phyloP scores from a whole-genome alignment of 345 rosid species.

The Lepidium didymum region DNA sequence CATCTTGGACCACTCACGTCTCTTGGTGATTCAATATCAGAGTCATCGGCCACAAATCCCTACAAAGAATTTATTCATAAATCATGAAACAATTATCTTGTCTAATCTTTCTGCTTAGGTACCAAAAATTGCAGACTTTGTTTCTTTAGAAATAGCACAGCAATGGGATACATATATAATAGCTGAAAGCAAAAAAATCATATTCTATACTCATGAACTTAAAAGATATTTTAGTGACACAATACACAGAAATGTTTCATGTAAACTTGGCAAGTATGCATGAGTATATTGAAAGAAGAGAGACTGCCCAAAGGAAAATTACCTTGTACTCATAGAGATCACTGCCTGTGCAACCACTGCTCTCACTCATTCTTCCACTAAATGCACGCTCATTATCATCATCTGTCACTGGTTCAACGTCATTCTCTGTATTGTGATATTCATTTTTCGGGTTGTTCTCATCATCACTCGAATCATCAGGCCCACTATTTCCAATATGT shows the following conservation, averaged over 20 bases:
- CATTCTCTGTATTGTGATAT: slow-evolving; percentile 89
- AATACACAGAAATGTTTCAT: not conserved
- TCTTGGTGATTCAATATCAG: slow-evolving; percentile 65
- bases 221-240: not conserved
- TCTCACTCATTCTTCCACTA: slow-evolving; percentile 94
- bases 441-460: slow-evolving; percentile 72
- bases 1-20: slow-evolving; percentile 37
- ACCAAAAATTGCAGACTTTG: not conserved
- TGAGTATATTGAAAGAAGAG: slow-evolving; percentile 6
- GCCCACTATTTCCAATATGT: slow-evolving; percentile 78
- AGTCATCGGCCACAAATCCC: slow-evolving; percentile 87
- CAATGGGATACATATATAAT: not conserved
- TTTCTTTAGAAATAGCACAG: not conserved
- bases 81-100: not conserved
- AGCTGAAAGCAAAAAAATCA: not conserved
- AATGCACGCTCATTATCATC: slow-evolving; percentile 63
- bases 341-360: slow-evolving; percentile 71
- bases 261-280: not conserved
- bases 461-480: slow-evolving; percentile 87
- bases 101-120: not conserved
- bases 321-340: slow-evolving; percentile 96
- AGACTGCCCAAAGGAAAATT: slow-evolving; percentile 21
- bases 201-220: not conserved
- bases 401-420: slow-evolving; percentile 74
- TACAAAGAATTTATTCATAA: slow-evolving; percentile 24